phyloP scores from a whole-genome alignment of 441 rosid species.

The Biscutella laevigata region DNA sequence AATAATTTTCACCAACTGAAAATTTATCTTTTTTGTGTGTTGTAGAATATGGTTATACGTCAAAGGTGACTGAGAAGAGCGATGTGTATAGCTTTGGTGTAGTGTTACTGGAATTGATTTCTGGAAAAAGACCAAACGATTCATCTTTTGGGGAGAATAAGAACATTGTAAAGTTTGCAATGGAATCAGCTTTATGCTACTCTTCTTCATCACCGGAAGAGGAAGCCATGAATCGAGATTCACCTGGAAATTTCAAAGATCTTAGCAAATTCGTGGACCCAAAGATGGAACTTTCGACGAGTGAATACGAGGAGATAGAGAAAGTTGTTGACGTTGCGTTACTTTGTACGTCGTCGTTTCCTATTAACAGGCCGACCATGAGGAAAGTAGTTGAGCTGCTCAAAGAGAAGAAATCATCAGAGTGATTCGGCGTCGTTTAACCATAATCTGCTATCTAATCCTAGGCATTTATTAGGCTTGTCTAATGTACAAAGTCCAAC shows the following conservation, averaged over 20 bases:
- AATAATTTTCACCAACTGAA: no score
- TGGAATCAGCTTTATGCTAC: slow-evolving; percentile 25
- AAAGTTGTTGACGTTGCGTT: slow-evolving; percentile 50
- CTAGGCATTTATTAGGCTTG: not conserved
- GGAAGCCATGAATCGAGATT: not conserved
- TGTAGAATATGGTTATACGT: slow-evolving; percentile 54
- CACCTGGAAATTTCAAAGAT: not conserved
- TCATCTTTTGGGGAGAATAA: slow-evolving; percentile 43
- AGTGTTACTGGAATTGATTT: slow-evolving; percentile 47
- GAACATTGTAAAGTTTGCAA: slow-evolving; percentile 45
- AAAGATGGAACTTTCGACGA: slow-evolving; percentile 30
- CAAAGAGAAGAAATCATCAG: slow-evolving; percentile 24
- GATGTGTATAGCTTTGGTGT: slow-evolving; percentile 66
- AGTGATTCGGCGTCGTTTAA: not conserved
- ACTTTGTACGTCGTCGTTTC: slow-evolving; percentile 43
- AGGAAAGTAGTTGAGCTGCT: slow-evolving; percentile 63
- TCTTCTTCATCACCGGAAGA: slow-evolving; percentile 13
- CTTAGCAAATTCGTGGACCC: slow-evolving; percentile 35
- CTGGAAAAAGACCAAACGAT: slow-evolving; percentile 55
- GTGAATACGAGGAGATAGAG: slow-evolving; percentile 41
- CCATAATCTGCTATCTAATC: not conserved
- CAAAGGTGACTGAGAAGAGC: slow-evolving; percentile 56
- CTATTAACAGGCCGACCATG: slow-evolving; percentile 53
- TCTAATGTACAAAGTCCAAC: not conserved
- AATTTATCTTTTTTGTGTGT: not conserved